phyloP scores from a whole-genome alignment of 768 basidiomycete genomes.

The Favolaschia claudopus region DNA sequence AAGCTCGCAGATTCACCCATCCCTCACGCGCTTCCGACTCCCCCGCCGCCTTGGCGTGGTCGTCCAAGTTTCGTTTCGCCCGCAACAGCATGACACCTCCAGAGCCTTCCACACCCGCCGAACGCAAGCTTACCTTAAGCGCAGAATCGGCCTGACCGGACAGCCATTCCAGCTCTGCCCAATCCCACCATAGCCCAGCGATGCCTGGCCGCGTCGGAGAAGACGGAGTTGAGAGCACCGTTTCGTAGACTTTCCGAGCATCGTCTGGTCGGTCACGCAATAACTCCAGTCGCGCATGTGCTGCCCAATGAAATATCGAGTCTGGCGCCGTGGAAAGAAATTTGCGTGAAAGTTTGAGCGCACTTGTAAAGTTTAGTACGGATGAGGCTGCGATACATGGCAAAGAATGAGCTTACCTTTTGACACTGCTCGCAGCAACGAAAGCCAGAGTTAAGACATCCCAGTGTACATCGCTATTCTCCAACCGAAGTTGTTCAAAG shows the following conservation, averaged over 20 bases:
- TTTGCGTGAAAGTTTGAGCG: constrained; percentile 70
- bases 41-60: constrained; percentile 42
- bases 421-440: constrained; percentile 65
- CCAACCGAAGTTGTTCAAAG: constrained; percentile 63
- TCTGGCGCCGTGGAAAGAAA: constrained; percentile 64
- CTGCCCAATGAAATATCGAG: constrained; percentile 73
- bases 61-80: constrained; percentile 70
- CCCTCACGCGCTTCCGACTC: constrained; percentile 66
- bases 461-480: constrained; percentile 65
- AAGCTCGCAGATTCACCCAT: constrained; percentile 70
- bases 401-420: constrained; percentile 51
- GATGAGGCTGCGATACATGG: neutral
- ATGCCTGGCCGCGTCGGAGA: constrained; percentile 43
- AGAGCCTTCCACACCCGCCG: constrained; percentile 59
- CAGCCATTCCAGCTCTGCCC: constrained; percentile 88
- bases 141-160: constrained; percentile 56
- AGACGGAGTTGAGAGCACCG: constrained; percentile 60
- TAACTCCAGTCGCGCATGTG: constrained; percentile 78
- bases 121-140: constrained; percentile 59
- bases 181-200: constrained; percentile 77
- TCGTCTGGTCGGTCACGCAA: constrained; percentile 69
- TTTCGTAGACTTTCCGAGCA: constrained; percentile 81
- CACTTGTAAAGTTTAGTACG: constrained; percentile 48
- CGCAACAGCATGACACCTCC: constrained; percentile 65
- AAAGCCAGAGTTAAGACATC: constrained; percentile 71